Evolutionary conservation across 108 stramenopile genomes (phyloP), one percentile per base, ranked within the genome.

Genomic region (Nannochloropsis oceanica): DNA sequence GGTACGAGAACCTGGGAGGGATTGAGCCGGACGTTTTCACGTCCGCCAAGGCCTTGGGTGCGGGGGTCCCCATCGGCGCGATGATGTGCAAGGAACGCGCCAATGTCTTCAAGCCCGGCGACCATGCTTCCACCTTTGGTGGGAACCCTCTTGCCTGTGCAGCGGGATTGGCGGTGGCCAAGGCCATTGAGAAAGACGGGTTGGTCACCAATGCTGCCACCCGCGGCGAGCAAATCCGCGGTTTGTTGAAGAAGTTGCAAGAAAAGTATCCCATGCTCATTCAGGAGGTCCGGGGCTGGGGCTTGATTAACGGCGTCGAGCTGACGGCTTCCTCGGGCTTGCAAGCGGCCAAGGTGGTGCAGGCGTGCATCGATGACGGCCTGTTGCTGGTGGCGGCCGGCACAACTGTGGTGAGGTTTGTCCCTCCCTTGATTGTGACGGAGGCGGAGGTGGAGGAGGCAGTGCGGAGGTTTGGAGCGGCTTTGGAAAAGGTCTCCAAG

Each of bases 61-160:
- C 95, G 14, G 98, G 98, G 46, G 95, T 99, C 14, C 98, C 98
- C 12, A 97, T 99, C 84, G 98, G 98, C 50, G 98, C 98, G 86
- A 96, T 99, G 95, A 92, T 99, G 92, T 87, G 91, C 44, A 96
- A 95, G 25, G 94, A 90, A 12, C 94, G 93, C 1, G 94, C 93
- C n/a, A 88, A 92, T 84, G 94, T 95, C 42, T 95, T 97, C 87
- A 93, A 94, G 82, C 97, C 97, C 18, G 98, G 98, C n/a, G 94
- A 96, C 91, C 98, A 99, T 89, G 97, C 97, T 8, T 92, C 92
- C 82, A 99, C 98, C 13, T 99, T 96, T 85, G 98, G 97, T 24
- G 97, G 97, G 50, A 99, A 96, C 95, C 94, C 97, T 91, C n/a
- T 94, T 93, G 93, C 91, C 13, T 89, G 90, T 44, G 90, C 91